Evolutionary conservation across 2,329 filamentous ascomycete genomes (phyloP), one percentile per base, ranked within the genome.

Genomic region (Orbilia brochopaga): DNA sequence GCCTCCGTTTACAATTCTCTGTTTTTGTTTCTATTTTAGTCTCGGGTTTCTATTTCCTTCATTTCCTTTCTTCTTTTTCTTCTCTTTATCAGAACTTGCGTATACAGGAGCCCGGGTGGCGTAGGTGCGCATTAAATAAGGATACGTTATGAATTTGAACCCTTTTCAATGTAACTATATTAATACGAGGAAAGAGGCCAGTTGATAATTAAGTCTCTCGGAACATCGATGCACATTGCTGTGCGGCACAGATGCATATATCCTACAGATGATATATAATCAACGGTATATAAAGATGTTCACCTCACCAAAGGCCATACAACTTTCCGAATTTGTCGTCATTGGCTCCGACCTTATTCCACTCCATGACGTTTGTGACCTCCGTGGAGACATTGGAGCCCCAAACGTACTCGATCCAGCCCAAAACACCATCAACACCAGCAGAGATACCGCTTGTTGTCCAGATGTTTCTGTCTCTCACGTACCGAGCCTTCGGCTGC

Each of bases 401-500:
- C 73, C 75, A 80, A 1, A 75, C 78, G 53, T 79, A 76, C 55
- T 79, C 79, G 0, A 82, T 60, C 79, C 80, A 82, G 35, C 81
- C 77, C 7, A 80, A 75, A 61, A 80, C 73, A 78, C 81, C 80
- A 17, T 83, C 82, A 76, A 82, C 83, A 0, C 81, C 82, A 3
- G 82, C 81, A 15, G 80, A 75, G 0, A 82, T 81, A 13, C 82
- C 82, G 0, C 79, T 79, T 0, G 79, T 80, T 1, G 82, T 83
- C 82, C 82, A 83, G 30, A 83, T 78, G 40, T 83, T 82, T 0
- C 78, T 80, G 54, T 83, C 81, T 0, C 80, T 64, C 61, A 82
- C 76, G 81, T 82, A 83, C 72, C 83, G 80, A 65, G 78, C 79
- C 24, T 81, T 78, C 27, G 74, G 77, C 0, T 78, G 79, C 82